Conservation (phyloP, 306 rosid genomes). For the Hippophae tibetana region DNA sequence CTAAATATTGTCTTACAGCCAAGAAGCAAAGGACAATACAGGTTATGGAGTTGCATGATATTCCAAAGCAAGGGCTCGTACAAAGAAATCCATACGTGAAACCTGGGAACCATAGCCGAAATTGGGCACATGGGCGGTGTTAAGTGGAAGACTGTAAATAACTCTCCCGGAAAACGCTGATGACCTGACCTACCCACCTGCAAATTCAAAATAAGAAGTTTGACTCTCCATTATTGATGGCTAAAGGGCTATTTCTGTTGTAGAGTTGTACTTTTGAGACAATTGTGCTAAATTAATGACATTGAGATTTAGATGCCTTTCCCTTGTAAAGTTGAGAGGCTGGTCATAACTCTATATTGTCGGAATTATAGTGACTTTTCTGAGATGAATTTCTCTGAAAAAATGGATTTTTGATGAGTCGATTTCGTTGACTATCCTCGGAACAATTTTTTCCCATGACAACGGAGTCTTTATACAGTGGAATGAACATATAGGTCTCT, state of each 20-base stretch:
- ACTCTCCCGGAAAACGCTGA: conserved; percentile 11
- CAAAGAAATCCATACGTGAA: conserved; percentile 46
- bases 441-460: not conserved
- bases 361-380: conserved; percentile 19
- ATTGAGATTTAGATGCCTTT: conserved; percentile 26
- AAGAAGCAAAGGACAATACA: conserved; percentile 87
- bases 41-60: conserved; percentile 84
- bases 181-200: conserved; percentile 15
- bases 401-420: conserved; percentile 9
- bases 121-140: conserved; percentile 46
- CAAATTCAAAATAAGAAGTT: conserved; percentile 31
- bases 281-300: conserved; percentile 20
- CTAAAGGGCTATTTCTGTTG: conserved; percentile 22
- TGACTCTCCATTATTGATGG: conserved; percentile 19
- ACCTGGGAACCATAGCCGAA: conserved; percentile 52
- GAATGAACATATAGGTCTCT: not conserved
- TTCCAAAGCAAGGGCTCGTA: conserved; percentile 61
- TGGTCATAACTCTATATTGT: conserved; percentile 24
- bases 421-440: not conserved
- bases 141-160: conserved; percentile 30
- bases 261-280: conserved; percentile 3
- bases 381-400: conserved; percentile 29
- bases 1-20: conserved; percentile 38
- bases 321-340: conserved; percentile 22
- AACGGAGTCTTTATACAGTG: not conserved